Evolutionary conservation across 2,329 filamentous ascomycete genomes (phyloP), one percentile per base, ranked within the genome.

Genomic region (Colletotrichum theobromicola): DNA sequence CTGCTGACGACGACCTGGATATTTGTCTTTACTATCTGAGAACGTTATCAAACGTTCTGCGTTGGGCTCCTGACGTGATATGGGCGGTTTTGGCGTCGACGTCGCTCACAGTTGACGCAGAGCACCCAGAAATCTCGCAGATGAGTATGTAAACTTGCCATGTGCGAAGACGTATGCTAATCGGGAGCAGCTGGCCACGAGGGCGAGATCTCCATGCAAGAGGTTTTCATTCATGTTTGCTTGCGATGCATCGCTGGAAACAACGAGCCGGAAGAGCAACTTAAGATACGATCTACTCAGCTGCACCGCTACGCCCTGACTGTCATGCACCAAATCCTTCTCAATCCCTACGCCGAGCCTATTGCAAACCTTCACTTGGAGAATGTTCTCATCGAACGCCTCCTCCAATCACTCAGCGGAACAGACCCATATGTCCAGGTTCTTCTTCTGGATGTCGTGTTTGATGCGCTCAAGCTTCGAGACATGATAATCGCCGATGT

Each of bases 11-110:
- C 76, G 94, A 97, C 77, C 87, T 95, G 9, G 93, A 94, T 75
- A 89, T 95, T 71, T 95, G 93, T 75, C 85, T 94, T 4, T 97
- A 98, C 82, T 93, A 96, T 79, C 84, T 98, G 24, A 91, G 91
- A 66, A 93, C 94, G 3, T 82, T 98, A 2, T 92, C 92, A 7
- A 94, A 95, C 77, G 89, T 97, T 30, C 85, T 98, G 18, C 88
- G 90, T 30, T 92, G 91, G 83, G 90, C 91, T 71, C 93, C 89
- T 24, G 92, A 94, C 60, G 89, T 90, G 66, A 92, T 93, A 10
- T 96, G 94, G 93, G 87, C 89, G 15, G 89, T 93, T 6, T 84
- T 97, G 50, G 91, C 94, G 2, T 91, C 91, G 7, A 93, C 93
- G 67, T 85, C 86, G 18, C 85, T 91, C 42, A 83, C 87, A 5